Evolutionary conservation across 2,329 filamentous ascomycete genomes (phyloP).

Genomic region (Colletotrichum tofieldiae): DNA sequence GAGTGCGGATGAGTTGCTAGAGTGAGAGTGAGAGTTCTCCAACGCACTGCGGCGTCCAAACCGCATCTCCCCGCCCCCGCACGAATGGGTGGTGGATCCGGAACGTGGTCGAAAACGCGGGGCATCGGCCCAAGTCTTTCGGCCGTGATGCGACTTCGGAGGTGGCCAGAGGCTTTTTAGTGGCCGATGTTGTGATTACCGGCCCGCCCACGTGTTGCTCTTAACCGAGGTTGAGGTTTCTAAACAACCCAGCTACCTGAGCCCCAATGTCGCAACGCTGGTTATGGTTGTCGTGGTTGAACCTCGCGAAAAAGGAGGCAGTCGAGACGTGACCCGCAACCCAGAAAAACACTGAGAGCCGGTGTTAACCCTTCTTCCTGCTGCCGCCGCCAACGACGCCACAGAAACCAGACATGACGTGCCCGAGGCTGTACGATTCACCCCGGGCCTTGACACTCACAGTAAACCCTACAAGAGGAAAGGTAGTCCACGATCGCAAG

Average conservation of each 20-base stretch:
- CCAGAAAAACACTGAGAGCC: too few relatives aligned
- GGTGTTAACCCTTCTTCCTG: too few relatives aligned
- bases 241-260: neutral
- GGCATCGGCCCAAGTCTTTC: constrained; percentile 11
- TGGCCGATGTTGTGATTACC: neutral
- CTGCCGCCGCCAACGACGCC: too few relatives aligned
- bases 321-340: neutral
- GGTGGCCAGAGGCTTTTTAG: neutral
- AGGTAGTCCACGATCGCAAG: too few relatives aligned
- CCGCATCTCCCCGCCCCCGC: neutral
- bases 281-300: neutral
- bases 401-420: too few relatives aligned
- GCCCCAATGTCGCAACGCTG: neutral
- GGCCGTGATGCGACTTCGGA: constrained; percentile 17
- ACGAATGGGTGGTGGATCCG: constrained; percentile 5
- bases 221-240: neutral
- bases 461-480: too few relatives aligned
- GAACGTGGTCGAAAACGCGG: neutral
- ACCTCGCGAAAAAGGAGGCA: neutral
- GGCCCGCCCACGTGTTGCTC: neutral
- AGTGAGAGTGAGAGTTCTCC: too few relatives aligned
- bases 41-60: too few relatives aligned
- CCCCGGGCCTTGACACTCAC: too few relatives aligned
- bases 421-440: too few relatives aligned
- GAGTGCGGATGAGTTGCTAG: neutral